phyloP scores from a whole-genome alignment of 1,284 basidiomycete genomes.

The Ustilago xerochloae region DNA sequence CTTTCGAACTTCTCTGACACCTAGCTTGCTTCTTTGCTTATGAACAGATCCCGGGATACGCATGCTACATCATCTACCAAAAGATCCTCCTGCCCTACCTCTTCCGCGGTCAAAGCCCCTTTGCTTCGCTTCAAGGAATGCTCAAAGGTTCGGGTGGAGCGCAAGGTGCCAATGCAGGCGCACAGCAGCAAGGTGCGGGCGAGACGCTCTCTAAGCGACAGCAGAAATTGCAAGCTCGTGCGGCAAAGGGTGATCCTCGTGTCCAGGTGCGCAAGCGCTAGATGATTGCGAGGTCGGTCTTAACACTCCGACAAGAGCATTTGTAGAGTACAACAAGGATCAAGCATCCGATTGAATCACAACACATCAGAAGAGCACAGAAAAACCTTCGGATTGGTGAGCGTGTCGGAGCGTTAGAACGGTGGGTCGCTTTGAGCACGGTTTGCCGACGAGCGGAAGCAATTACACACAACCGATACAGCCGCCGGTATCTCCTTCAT shows the following conservation, averaged over 20 bases:
- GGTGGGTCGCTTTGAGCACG: too few species aligned
- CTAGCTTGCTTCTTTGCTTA: neutral
- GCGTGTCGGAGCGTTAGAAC: too few species aligned
- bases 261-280: conserved; percentile 49
- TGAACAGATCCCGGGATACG: conserved; percentile 68
- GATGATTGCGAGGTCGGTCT: neutral
- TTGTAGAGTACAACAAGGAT: neutral
- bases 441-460: too few species aligned
- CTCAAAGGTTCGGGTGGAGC: conserved; percentile 4
- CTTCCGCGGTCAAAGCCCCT: conserved; percentile 53
- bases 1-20: neutral
- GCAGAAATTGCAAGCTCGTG: conserved; percentile 64
- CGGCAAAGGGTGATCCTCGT: conserved; percentile 56
- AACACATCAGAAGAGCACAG: too few species aligned
- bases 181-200: conserved; percentile 13
- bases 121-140: conserved; percentile 24
- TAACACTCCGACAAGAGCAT: neutral
- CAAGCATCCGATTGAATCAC: too few species aligned
- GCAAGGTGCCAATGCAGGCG: conserved; percentile 10
- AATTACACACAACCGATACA: too few species aligned
- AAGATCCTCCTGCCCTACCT: conserved; percentile 64
- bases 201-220: conserved; percentile 60
- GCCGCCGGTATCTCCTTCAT: too few species aligned
- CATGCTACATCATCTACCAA: conserved; percentile 56
- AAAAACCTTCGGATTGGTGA: too few species aligned